Conservation (phyloP, 768 basidiomycete genomes). For the Tricholoma flavovirens region DNA sequence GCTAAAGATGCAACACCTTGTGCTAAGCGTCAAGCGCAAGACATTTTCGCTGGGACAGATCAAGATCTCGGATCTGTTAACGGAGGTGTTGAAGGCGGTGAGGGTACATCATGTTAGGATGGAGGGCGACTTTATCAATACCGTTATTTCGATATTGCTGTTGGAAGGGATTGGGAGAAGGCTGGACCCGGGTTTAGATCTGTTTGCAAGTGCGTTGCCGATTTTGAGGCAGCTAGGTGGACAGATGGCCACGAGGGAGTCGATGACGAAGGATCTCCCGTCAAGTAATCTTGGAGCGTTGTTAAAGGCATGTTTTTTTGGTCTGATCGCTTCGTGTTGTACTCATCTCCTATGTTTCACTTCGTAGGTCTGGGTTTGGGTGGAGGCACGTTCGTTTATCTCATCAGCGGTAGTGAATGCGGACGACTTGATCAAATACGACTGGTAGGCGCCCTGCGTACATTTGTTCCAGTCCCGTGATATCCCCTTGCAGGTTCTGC, state of each 20-base stretch:
- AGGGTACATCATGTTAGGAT: slow-evolving; percentile 94
- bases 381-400: slow-evolving; percentile 88
- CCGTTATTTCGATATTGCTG: slow-evolving; percentile 88
- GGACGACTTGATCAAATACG: slow-evolving; percentile 84
- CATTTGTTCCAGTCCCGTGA: not conserved
- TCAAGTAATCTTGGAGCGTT: slow-evolving; percentile 75
- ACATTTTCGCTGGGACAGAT: slow-evolving; percentile 97
- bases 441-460: slow-evolving; percentile 53
- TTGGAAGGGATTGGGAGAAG: slow-evolving; percentile 95
- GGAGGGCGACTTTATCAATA: slow-evolving; percentile 98
- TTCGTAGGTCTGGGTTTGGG: slow-evolving; percentile 80
- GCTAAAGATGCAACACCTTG: slow-evolving; percentile 94
- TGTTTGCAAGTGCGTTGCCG: slow-evolving; percentile 94
- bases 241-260: slow-evolving; percentile 76
- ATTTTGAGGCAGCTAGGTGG: slow-evolving; percentile 88
- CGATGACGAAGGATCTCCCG: slow-evolving; percentile 51
- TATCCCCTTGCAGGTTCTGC: slow-evolving; percentile 17
- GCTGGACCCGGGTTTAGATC: slow-evolving; percentile 85
- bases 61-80: slow-evolving; percentile 90
- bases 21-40: slow-evolving; percentile 89
- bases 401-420: slow-evolving; percentile 71
- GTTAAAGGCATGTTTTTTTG: slow-evolving; percentile 63
- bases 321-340: not conserved
- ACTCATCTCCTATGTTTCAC: slow-evolving; percentile 10
- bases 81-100: slow-evolving; percentile 82